Evolutionary conservation across 2,329 filamentous ascomycete species (phyloP), one percentile per base, ranked within the genome.

Genomic region (Chrysoporthe deuterocubensis): DNA sequence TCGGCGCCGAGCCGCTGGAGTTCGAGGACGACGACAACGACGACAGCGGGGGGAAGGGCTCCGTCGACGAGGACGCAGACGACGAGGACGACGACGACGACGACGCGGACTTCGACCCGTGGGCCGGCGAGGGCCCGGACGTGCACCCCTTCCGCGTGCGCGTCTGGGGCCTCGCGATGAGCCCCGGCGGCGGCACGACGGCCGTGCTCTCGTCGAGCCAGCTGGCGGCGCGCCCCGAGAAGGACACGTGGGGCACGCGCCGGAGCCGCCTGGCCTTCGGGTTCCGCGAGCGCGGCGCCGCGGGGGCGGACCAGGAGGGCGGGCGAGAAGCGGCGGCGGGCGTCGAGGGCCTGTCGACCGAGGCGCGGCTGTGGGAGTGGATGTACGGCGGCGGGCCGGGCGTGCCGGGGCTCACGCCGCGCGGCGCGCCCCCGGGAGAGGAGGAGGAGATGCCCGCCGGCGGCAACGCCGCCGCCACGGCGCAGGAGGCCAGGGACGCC

Each of bases 301-400:
- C 46, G 52, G 50, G 46, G 3, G 48, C 66, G 62, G 65, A 60
- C 6, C 54, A 43, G 43, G 64, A 67, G 26, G 66, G 67, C 0
- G 42, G 48, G 18, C 43, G 18, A 58, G 50, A 65, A 65, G 37
- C 71, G 11, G 34, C n/a, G 57, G 52, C 64, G 67, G 43, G 72
- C 32, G 62, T 57, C 37, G 52, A 70, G 63, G 73, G 71, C 2
- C 75, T 85, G 26, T 84, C 84, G n/a, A 86, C 85, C 1, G 87
- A 89, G 74, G 86, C 81, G 0, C 77, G 78, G 48, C 78, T 85
- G 57, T 88, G 86, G 82, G 83, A 88, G 69, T 87, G 84, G 81
- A 85, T 88, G 82, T 88, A 89, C 71, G 85, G 84, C 21, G 77
- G 77, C n/a, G 84, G 83, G 0, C 77, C 79, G 0, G 77, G 80